Base-by-base conservation (phyloP, 495 filamentous ascomycete species). In the Neurospora sp. region DNA sequence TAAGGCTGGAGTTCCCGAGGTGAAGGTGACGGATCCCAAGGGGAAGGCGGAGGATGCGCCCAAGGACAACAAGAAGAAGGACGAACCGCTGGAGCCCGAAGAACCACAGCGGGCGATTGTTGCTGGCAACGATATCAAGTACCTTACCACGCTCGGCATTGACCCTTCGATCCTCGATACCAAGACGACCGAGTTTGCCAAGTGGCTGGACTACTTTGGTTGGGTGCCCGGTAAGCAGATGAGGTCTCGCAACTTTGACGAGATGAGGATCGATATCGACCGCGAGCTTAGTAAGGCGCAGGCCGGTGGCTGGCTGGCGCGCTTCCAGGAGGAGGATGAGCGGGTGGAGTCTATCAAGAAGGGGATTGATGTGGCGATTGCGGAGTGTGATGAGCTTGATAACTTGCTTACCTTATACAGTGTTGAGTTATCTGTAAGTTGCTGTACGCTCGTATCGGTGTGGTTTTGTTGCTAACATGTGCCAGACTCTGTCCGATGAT, bases 321-420 rank as follows among this genome's bases (percentile, higher is more conserved):
- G 93, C 75, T 88, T 97, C 70, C 92, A 95, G 77, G 93, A 93
- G 78, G 92, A 96, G 76, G 96, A 98, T 78, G 93, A 95, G 72
- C 89, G 94, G 74, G 90, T 97, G 5, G 91, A 92, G 40, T 90
- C 90, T 70, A 90, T 99, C 72, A 93, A 93, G 71, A 88, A 85
- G 73, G 87, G 97, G 71, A 91, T 99, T 44, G 95, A 98, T 79
- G 88, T 90, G 73, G 92, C 93, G 8, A 93, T 98, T 75, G 88
- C 91, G 39, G 96, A 99, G 82, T 98, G 96, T 76, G 96, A 99
- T 71, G 94, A 98, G 82, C 85, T 99, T 44, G 96, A 99, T 78
- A 94, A 95, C 72, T 84, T 98, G 59, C 82, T 99, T 66, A 98
- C 94, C 1, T 84, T 99, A 39, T 99, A 99, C 82, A 92, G 92